Evolutionary conservation across 2,329 filamentous ascomycete genomes (phyloP), one percentile per base, ranked within the genome.

Genomic region (Gnomoniopsis sp.): DNA sequence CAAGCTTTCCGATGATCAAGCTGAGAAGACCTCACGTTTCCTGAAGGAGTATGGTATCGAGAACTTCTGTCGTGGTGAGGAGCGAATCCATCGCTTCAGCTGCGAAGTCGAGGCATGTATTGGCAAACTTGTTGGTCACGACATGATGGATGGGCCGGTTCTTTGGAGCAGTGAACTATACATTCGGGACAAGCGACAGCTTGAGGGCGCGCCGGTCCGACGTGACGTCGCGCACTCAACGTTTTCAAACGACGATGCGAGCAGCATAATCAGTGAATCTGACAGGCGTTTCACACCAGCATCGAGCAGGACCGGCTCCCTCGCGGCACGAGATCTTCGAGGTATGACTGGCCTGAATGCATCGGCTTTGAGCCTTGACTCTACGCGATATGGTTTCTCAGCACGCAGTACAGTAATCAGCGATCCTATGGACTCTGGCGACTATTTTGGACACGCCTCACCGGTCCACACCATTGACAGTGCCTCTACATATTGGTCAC

Each of bases 1-100:
- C 72, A 99, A 99, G 72, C 81, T 99, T 14, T 93, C 91, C n/a
- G 93, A 98, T 69, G 91, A 96, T 57, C 95, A 98, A 71, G 88
- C 93, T 0, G 91, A 96, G 53, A 87, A 92, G 64, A 96, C 92
- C 0, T 78, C 83, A 21, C 85, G 86, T 57, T 99, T 93, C 91
- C 79, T 98, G 55, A 86, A 89, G 51, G 86, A 89, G 65, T 88
- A 88, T 63, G 86, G 87, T 15, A 88, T 98, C 34, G 91, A 96
- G 70, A 96, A 96, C 68, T 93, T 98, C 65, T 99, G 95, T 74
- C 88, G 87, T 65, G 95, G 93, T 6, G 95, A 99, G 71, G 95
- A 99, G 74, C 81, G 95, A 53, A 93, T 99, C 38, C 95, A 98
- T 70, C 87, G 93, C 12, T 95, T 99, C 72, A 95, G 89, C 69